Percentiles rank a stretch among this genome's conserved stretches.
Evolutionary conservation across 768 basidiomycete species (phyloP).

Genomic region (Lyophyllum semitale): DNA sequence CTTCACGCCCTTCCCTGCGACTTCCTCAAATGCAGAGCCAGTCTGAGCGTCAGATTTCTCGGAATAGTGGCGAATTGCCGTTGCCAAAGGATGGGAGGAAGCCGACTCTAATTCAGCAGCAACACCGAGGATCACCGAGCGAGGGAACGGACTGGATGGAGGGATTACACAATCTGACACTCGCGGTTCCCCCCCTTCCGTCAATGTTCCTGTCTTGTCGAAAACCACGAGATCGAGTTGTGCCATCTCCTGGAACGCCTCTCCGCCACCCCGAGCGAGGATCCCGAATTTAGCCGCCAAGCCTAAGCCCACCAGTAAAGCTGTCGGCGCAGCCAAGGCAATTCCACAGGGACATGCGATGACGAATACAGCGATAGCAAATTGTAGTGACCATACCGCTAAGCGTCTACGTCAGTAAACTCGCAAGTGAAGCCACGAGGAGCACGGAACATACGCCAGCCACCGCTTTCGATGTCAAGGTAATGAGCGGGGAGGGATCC

Average conservation of each 20-base stretch:
- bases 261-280: slow-evolving; percentile 83
- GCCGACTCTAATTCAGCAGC: slow-evolving; percentile 58
- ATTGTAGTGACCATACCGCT: slow-evolving; percentile 79
- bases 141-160: slow-evolving; percentile 27
- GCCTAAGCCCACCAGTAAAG: slow-evolving; percentile 81
- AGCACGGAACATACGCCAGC: slow-evolving; percentile 57
- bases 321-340: slow-evolving; percentile 84
- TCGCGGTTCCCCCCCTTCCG: slow-evolving; percentile 60
- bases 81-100: slow-evolving; percentile 66
- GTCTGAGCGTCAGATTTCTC: slow-evolving; percentile 5
- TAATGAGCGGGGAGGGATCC: slow-evolving; percentile 56
- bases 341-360: slow-evolving; percentile 89
- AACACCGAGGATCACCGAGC: slow-evolving; percentile 47
- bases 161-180: slow-evolving; percentile 55
- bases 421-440: not conserved
- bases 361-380: slow-evolving; percentile 81
- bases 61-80: slow-evolving; percentile 56
- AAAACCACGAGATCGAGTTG: slow-evolving; percentile 76
- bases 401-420: not conserved
- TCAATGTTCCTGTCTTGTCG: slow-evolving; percentile 88
- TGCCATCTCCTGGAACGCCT: slow-evolving; percentile 83
- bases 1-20: slow-evolving; percentile 64
- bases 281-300: slow-evolving; percentile 80
- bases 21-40: slow-evolving; percentile 49
- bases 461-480: slow-evolving; percentile 53